A percentile compares a stretch with the other conserved stretches of the same genome.
Evolutionary conservation across 176 grass and related monocot genomes (phyloP).

Genomic region (Puya raimondii): DNA sequence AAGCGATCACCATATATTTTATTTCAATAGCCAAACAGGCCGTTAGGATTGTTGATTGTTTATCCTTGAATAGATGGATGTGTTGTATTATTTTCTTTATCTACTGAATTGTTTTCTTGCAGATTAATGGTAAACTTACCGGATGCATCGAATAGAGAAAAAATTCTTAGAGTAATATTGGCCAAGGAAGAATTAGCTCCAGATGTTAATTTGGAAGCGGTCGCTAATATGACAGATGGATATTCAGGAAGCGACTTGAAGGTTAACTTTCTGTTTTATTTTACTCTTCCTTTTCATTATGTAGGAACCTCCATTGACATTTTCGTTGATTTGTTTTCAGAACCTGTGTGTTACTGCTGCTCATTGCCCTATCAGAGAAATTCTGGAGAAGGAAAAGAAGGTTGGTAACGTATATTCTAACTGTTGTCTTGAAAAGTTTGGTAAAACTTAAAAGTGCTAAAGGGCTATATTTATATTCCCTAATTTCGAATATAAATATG

Average conservation of each 20-base stretch:
- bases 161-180: conserved; percentile 94
- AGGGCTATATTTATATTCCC: no score
- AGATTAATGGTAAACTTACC: conserved; percentile 99
- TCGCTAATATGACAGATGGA: conserved; percentile 96
- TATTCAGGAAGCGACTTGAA: conserved; percentile 99
- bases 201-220: conserved; percentile 55
- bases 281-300: conserved; percentile 12
- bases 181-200: conserved; percentile 78
- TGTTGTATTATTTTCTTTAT: no score
- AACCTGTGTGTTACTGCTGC: conserved; percentile 98
- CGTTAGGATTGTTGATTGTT: no score
- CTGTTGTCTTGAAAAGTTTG: no score
- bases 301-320: background rate
- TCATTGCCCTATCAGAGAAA: conserved; percentile 91
- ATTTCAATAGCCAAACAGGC: no score
- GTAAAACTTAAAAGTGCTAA: no score
- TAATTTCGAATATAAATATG: no score
- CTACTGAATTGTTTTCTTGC: background rate
- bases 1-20: no score
- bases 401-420: conserved; percentile 27
- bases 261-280: conserved; percentile 26
- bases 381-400: conserved; percentile 99
- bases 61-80: no score
- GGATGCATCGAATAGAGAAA: conserved; percentile 84
- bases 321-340: conserved; percentile 34